Percentiles rank a stretch among this genome's conserved stretches.
phyloP scores from a whole-genome alignment of 805 yeast species.

The Metschnikowia hibisci region DNA sequence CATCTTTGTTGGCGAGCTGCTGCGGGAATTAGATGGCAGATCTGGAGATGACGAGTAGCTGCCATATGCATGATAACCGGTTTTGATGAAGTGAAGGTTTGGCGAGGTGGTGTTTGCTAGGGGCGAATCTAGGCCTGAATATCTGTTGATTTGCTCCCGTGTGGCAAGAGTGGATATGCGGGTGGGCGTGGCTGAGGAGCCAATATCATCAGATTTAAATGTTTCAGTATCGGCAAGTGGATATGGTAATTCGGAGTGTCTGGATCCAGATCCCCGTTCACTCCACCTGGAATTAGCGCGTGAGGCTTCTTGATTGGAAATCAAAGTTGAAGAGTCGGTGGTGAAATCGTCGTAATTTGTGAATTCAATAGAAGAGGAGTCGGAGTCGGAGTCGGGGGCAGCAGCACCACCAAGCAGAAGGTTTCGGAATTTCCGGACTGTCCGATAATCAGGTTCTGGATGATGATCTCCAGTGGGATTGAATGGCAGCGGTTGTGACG shows the following conservation, averaged over 20 bases:
- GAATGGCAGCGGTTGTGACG: not conserved
- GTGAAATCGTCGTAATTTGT: not conserved
- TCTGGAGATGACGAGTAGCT: conserved; percentile 16
- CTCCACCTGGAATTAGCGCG: not conserved
- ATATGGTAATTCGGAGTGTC: conserved; percentile 5
- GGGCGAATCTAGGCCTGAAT: not conserved
- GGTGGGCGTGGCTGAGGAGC: conserved; percentile 12
- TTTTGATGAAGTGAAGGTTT: conserved; percentile 8
- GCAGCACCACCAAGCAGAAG: conserved; percentile 16
- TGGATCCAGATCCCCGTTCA: not conserved
- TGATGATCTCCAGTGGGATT: not conserved
- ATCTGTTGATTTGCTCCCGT: conserved; percentile 6
- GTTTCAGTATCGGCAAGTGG: conserved; percentile 9
- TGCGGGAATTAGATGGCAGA: conserved; percentile 10
- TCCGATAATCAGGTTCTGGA: no score
- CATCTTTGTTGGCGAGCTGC: conserved; percentile 18
- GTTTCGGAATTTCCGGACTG: conserved; percentile 13
- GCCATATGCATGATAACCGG: not conserved
- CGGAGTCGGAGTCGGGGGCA: conserved; percentile 6
- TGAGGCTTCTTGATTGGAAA: not conserved
- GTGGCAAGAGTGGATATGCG: conserved; percentile 13
- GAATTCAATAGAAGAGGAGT: conserved; percentile 1
- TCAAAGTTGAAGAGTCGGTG: not conserved
- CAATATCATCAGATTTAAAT: conserved; percentile 6
- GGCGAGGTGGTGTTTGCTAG: conserved; percentile 6